phyloP scores from a whole-genome alignment of 1,284 basidiomycete genomes.

The Cryptococcus floricola region DNA sequence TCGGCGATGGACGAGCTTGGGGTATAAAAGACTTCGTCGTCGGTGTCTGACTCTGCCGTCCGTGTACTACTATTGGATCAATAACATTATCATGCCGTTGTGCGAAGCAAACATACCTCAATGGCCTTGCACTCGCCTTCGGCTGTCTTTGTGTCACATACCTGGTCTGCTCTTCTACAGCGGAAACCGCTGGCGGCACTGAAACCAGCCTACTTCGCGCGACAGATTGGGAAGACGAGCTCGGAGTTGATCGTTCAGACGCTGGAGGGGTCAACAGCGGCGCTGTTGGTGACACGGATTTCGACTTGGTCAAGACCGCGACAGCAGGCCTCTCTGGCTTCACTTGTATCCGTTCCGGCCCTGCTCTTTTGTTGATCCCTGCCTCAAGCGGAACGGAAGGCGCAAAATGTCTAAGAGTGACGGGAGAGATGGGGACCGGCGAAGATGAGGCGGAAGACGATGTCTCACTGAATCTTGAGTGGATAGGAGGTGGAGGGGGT shows the following conservation, averaged over 20 bases:
- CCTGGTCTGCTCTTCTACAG: no score
- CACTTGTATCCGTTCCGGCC: background rate
- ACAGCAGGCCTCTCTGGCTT: background rate
- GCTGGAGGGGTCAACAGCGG: constrained; percentile 11
- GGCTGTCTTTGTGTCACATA: no score
- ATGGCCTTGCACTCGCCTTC: no score
- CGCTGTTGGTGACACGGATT: background rate
- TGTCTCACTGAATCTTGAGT: constrained; percentile 13
- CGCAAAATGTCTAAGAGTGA: background rate
- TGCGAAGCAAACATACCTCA: no score
- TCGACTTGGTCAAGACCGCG: background rate
- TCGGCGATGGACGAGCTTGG: constrained; percentile 16
- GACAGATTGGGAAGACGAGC: constrained; percentile 9
- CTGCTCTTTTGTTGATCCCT: background rate
- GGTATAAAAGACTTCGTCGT: constrained; percentile 26
- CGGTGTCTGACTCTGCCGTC: constrained; percentile 6
- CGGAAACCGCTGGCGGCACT: background rate
- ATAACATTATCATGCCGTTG: no score
- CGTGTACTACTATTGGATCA: no score
- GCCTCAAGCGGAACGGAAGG: background rate
- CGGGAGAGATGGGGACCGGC: constrained; percentile 6
- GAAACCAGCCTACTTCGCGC: background rate
- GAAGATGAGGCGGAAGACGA: constrained; percentile 27
- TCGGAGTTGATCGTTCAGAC: constrained; percentile 20
- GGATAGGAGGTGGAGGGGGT: constrained; percentile 4